Conservation (phyloP, 352 stramenopile genomes). For the Pythium periplocum region DNA sequence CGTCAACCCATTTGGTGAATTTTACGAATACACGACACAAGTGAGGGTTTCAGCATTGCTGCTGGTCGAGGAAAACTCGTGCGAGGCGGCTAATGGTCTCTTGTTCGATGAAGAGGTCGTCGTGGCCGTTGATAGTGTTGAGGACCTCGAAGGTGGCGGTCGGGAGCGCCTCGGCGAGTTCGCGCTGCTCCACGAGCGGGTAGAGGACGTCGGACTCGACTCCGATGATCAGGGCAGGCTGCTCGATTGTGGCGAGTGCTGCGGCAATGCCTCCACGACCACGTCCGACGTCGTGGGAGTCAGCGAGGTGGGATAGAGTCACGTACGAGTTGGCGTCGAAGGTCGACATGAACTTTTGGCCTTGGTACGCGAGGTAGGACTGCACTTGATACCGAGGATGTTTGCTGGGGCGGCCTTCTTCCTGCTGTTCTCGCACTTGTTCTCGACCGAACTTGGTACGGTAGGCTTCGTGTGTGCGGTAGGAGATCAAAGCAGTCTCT, state of each 20-base stretch:
- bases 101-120: slow-evolving; percentile 96
- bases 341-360: slow-evolving; percentile 92
- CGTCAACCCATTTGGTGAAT: too few species aligned
- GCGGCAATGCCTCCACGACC: slow-evolving; percentile 70
- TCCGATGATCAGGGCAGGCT: slow-evolving; percentile 88
- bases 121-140: slow-evolving; percentile 90
- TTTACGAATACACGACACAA: too few species aligned
- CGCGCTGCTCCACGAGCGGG: slow-evolving; percentile 88
- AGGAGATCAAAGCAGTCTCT: slow-evolving; percentile 96
- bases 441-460: slow-evolving; percentile 90
- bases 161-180: slow-evolving; percentile 78
- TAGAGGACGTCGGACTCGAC: slow-evolving; percentile 96
- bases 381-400: slow-evolving; percentile 64
- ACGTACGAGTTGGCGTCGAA: slow-evolving; percentile 97
- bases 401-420: neutral
- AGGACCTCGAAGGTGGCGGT: slow-evolving; percentile 87
- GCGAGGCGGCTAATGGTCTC: slow-evolving; percentile 85
- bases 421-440: slow-evolving; percentile 1
- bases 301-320: slow-evolving; percentile 94
- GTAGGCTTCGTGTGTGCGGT: slow-evolving; percentile 92
- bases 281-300: slow-evolving; percentile 93
- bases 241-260: slow-evolving; percentile 44
- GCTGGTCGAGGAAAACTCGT: slow-evolving; percentile 38
- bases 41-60: too few species aligned
- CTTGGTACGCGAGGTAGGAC: slow-evolving; percentile 89